A percentile compares a stretch with the other conserved stretches of the same genome.
Conservation (phyloP, 2,329 filamentous ascomycete genomes). For the Periconia sp. region DNA sequence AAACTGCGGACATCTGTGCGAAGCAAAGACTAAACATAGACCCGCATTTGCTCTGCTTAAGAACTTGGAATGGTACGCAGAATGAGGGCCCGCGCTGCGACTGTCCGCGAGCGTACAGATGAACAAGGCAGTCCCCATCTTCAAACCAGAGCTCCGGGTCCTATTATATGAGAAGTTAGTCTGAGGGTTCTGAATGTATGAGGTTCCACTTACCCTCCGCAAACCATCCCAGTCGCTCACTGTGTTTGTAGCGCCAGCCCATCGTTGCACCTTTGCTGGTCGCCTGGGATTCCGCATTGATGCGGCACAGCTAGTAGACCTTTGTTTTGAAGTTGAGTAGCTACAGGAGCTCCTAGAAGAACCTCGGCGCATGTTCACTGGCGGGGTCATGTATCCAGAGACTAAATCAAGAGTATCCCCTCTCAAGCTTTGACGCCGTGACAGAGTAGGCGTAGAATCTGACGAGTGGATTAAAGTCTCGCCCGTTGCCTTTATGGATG, state of each 20-base stretch:
- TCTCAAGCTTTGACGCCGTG: no score
- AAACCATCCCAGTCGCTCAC: conserved; percentile 53
- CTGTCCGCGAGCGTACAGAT: conserved; percentile 70
- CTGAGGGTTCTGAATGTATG: background rate
- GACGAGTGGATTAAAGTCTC: no score
- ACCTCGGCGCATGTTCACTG: background rate
- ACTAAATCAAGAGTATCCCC: no score
- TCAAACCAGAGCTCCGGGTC: conserved; percentile 74
- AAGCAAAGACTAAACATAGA: conserved; percentile 62
- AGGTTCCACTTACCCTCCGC: conserved; percentile 47
- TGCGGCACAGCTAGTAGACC: conserved; percentile 25
- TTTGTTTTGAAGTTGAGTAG: conserved; percentile 8
- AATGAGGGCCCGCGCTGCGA: conserved; percentile 72
- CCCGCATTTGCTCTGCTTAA: conserved; percentile 65
- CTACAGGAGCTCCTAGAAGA: background rate
- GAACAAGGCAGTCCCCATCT: conserved; percentile 71
- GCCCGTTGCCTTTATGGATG: conserved; percentile 7
- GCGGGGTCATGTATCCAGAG: no score
- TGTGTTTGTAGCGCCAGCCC: conserved; percentile 40
- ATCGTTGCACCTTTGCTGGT: conserved; percentile 35
- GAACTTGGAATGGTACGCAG: conserved; percentile 63
- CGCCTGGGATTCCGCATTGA: conserved; percentile 25
- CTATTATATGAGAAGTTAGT: conserved; percentile 50
- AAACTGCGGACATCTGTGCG: conserved; percentile 35
- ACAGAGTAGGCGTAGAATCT: no score